These are phyloP conservation scores for Iris pallida DNA, from an alignment of 116 monocot species.

Conservation along the genomic window DNA sequence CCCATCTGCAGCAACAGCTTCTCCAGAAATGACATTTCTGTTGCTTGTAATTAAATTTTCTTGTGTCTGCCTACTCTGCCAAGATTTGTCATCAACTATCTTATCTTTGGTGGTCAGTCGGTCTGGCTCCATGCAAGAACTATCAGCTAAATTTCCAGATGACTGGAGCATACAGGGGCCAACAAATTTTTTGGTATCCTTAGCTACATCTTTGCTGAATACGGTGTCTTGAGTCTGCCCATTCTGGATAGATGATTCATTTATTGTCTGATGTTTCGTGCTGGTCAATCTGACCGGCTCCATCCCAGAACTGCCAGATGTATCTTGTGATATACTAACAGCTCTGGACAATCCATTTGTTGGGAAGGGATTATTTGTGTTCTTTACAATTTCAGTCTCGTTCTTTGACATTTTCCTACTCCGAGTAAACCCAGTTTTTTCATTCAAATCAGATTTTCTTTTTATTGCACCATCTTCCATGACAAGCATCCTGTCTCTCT, in stretches of 20 bases:
- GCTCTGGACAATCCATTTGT: neutral
- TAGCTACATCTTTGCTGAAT: neutral
- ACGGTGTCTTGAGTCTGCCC: neutral
- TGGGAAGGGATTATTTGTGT: neutral
- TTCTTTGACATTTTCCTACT: constrained; percentile 1
- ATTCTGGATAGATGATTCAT: neutral
- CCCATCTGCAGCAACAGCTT: neutral
- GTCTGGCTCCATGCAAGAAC: too few relatives aligned
- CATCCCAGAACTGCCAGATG: neutral
- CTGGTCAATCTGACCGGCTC: neutral
- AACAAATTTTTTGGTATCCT: neutral
- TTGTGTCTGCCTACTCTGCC: neutral
- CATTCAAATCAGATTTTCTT: neutral
- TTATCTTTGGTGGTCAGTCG: too few relatives aligned
- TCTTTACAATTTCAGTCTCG: constrained; percentile 6
- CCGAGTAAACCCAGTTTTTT: neutral
- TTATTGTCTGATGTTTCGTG: constrained; percentile 2
- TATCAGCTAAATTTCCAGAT: neutral
- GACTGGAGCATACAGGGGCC: neutral
- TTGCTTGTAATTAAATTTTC: neutral
- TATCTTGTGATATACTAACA: neutral
- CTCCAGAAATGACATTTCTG: neutral
- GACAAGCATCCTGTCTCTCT: neutral
- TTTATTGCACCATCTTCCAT: neutral
- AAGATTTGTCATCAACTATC: too few relatives aligned